Evolutionary conservation across 495 filamentous ascomycete species (phyloP), one percentile per base, ranked within the genome.

Genomic region (Lasiosphaeria hispida): DNA sequence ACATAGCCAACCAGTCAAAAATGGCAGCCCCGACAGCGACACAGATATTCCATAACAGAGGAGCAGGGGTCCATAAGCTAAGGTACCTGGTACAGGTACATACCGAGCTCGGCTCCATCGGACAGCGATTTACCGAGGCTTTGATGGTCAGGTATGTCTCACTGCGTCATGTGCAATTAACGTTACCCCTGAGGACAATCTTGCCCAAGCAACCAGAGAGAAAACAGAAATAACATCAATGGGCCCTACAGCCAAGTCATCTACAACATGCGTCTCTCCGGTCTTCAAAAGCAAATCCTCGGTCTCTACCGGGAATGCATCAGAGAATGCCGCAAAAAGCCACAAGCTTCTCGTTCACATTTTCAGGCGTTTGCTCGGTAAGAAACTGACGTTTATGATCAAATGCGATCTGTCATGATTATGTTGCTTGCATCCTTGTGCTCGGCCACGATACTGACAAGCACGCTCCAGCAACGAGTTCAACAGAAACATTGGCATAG

Each of bases 281-380:
- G 95, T 37, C 79, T 97, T n/a, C 95, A 98, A 66, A 86, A 84
- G 67, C 89, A 95, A 54, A 92, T 98, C 7, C 71, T 97, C 40
- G 78, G 84, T 37, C 83, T 98, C 9, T 98, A 97, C 65, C 85
- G 92, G 45, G 82, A 84, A 63, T 97, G 92, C 63, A 77, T 98
- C 30, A 80, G 91, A 48, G 89, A 87, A 64, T 83, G 85, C 52
- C 80, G 85, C 52, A 89, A 87, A 63, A 98, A 98, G 72, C 91
- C 94, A 49, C 63, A 73, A 60, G 69, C 73, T 18, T 73, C 72
- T 10, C 70, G 64, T 15, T 43, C 63, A 11, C 72, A 77, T 58
- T 80, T 80, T 49, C 64, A 71, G 55, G 48, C 63, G 1, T 75
- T 77, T 68, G 69, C 65, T 44, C 70, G 75, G 70, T 75, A 63